Percentiles rank a stretch among this genome's conserved stretches.
phyloP scores from a whole-genome alignment of 192 early-diverging fungal genomes.

The Funneliformis geosporum region DNA sequence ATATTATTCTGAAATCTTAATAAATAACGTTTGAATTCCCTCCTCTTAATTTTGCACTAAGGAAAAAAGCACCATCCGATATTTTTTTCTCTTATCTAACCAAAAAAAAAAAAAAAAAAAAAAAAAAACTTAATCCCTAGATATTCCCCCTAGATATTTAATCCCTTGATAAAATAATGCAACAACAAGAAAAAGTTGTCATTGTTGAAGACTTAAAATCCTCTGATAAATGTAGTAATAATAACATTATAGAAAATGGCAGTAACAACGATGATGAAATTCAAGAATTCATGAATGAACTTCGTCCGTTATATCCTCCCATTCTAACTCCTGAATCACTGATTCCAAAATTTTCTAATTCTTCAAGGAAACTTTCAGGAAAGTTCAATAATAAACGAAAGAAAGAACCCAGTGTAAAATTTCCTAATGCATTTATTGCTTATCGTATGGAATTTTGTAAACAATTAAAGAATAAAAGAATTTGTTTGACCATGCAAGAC shows the following conservation, averaged over 20 bases:
- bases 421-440: constrained; percentile 7
- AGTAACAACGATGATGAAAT: neutral
- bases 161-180: too few species aligned
- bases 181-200: neutral
- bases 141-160: too few species aligned
- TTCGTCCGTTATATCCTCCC: neutral
- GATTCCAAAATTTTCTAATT: neutral
- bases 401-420: neutral
- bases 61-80: too few species aligned
- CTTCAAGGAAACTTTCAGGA: neutral
- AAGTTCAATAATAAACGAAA: neutral
- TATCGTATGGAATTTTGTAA: constrained; percentile 3
- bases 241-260: neutral
- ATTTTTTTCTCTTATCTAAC: too few species aligned
- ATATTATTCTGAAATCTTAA: too few species aligned
- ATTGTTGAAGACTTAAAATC: too few species aligned
- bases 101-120: too few species aligned
- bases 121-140: too few species aligned
- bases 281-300: neutral
- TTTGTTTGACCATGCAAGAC: neutral
- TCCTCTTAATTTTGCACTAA: too few species aligned
- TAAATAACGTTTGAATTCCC: too few species aligned
- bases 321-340: neutral
- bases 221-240: neutral
- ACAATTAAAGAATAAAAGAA: neutral